These are phyloP conservation scores for Trichoderma gracile DNA, from an alignment of 2,329 filamentous ascomycete species.

Conservation along the genomic window DNA sequence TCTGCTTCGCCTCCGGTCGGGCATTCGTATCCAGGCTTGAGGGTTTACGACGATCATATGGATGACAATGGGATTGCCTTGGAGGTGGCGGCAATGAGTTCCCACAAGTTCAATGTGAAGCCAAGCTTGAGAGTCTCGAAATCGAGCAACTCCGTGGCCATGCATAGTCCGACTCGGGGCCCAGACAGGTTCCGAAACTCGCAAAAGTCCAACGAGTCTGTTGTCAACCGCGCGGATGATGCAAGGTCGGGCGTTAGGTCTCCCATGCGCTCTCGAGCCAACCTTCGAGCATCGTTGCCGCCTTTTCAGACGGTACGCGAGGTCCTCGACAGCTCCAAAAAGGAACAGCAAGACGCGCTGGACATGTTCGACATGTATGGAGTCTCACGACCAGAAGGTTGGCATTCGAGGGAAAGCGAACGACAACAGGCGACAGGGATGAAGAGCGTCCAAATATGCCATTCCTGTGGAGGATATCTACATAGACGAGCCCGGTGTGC, in stretches of 20 bases:
- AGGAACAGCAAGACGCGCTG: slow-evolving; percentile 46
- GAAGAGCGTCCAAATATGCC: slow-evolving; percentile 46
- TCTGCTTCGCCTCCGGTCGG: slow-evolving; percentile 29
- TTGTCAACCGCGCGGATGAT: not conserved
- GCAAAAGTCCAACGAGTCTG: not conserved
- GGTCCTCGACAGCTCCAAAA: slow-evolving; percentile 38
- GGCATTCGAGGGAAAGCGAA: slow-evolving; percentile 45
- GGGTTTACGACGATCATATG: slow-evolving; percentile 26
- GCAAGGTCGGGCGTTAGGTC: not conserved
- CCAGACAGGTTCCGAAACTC: not conserved
- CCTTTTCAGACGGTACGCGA: slow-evolving; percentile 26
- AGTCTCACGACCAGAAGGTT: slow-evolving; percentile 48
- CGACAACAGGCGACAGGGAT: slow-evolving; percentile 28
- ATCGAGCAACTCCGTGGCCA: slow-evolving; percentile 17
- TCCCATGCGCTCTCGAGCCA: not conserved
- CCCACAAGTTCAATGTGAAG: slow-evolving; percentile 8
- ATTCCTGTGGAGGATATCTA: slow-evolving; percentile 50
- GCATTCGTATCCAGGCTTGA: slow-evolving; percentile 30
- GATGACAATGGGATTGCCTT: slow-evolving; percentile 21
- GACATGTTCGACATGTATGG: slow-evolving; percentile 51
- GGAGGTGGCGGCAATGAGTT: slow-evolving; percentile 7
- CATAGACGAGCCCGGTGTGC: slow-evolving; percentile 44
- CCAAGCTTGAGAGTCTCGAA: slow-evolving; percentile 21
- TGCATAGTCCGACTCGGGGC: not conserved
- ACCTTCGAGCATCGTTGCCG: slow-evolving; percentile 19